phyloP scores from a whole-genome alignment of 2,329 filamentous ascomycete species.

The Trichoderma sp. region DNA sequence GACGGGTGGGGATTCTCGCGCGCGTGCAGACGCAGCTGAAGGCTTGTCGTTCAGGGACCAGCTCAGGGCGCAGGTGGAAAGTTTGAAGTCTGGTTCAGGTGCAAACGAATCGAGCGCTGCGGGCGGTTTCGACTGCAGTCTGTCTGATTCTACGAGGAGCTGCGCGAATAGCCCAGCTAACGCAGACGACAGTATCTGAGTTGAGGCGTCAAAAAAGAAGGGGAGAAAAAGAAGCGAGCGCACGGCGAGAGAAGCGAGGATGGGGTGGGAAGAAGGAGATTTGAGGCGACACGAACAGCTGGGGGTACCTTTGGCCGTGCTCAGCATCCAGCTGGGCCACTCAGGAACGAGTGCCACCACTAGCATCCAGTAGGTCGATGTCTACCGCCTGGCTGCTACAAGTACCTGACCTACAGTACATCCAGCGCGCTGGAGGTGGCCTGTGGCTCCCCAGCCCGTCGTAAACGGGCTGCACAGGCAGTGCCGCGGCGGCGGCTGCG shows the following conservation, averaged over 20 bases:
- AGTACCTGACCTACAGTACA: background rate
- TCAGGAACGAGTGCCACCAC: slow-evolving; percentile 2
- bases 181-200: slow-evolving; percentile 5
- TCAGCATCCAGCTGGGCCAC: background rate
- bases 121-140: background rate
- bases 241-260: slow-evolving; percentile 18
- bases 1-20: slow-evolving; percentile 15
- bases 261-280: slow-evolving; percentile 19
- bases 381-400: background rate
- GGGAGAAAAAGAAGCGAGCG: slow-evolving; percentile 5
- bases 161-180: slow-evolving; percentile 10
- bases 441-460: background rate
- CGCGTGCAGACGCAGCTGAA: slow-evolving; percentile 17
- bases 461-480: background rate
- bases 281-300: slow-evolving; percentile 21
- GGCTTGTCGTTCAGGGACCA: slow-evolving; percentile 8
- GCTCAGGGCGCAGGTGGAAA: background rate
- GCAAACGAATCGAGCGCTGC: background rate
- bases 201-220: background rate
- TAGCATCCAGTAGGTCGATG: background rate
- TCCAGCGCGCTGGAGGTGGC: background rate
- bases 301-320: background rate
- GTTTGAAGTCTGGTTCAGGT: background rate
- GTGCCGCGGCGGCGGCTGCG: slow-evolving; percentile 2
- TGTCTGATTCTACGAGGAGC: background rate